Evolutionary conservation across 2,329 filamentous ascomycete genomes (phyloP).

Genomic region (Fusarium brachygibbosum): DNA sequence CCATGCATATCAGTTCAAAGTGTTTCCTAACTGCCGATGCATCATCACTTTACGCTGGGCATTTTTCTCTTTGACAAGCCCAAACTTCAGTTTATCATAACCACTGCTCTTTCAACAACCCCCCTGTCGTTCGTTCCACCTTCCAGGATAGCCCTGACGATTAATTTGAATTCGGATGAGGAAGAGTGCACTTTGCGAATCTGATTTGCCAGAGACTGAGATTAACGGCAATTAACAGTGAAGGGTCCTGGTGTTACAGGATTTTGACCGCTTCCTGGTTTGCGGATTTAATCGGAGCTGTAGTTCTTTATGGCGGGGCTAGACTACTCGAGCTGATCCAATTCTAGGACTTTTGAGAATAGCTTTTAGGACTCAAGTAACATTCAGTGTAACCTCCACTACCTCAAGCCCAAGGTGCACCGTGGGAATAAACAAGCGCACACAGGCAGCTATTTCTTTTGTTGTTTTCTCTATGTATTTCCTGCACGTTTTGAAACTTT

Average conservation of each 20-base stretch:
- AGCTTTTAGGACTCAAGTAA: constrained; percentile 26
- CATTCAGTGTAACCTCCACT: constrained; percentile 13
- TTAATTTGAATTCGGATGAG: constrained; percentile 39
- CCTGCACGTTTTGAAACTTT: constrained; percentile 5
- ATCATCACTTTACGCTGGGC: background rate
- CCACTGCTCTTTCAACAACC: background rate
- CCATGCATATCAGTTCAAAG: background rate
- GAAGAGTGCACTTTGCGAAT: constrained; percentile 1
- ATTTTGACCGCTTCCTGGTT: constrained; percentile 27
- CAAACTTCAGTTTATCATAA: background rate
- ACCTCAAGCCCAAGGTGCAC: constrained; percentile 6
- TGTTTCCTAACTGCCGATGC: background rate
- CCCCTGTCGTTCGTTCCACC: constrained; percentile 32
- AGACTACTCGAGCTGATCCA: constrained; percentile 9
- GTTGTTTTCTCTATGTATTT: background rate
- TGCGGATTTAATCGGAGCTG: constrained; percentile 34
- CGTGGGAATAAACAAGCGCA: constrained; percentile 22
- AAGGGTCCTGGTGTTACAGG: constrained; percentile 26
- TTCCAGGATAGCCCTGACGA: constrained; percentile 36
- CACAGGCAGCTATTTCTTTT: background rate
- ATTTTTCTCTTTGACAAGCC: background rate
- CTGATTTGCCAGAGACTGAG: constrained; percentile 36
- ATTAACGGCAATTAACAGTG: constrained; percentile 31
- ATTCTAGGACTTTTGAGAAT: constrained; percentile 21
- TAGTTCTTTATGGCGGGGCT: constrained; percentile 19